phyloP scores from a whole-genome alignment of 2,329 filamentous ascomycete genomes.

The Penicillium olsonii region DNA sequence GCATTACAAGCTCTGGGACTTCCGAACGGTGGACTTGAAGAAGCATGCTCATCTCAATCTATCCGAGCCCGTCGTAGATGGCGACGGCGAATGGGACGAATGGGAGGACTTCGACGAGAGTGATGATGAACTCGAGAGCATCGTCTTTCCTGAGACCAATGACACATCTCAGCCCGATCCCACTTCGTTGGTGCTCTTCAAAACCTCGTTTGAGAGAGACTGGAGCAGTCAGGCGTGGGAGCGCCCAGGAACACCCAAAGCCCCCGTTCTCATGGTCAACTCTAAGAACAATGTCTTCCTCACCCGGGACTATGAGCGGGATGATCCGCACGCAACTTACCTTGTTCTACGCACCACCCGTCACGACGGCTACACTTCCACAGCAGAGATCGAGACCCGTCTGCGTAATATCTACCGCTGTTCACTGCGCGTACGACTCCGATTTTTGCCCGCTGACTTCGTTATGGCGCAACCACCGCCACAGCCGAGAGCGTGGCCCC shows the following conservation, averaged over 20 bases:
- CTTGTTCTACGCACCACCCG: conserved; percentile 52
- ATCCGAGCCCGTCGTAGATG: conserved; percentile 14
- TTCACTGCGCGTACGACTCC: conserved; percentile 51
- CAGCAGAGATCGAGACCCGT: conserved; percentile 51
- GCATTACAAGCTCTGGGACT: conserved; percentile 55
- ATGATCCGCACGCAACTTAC: conserved; percentile 36
- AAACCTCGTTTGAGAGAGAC: conserved; percentile 36
- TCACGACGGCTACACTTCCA: conserved; percentile 46
- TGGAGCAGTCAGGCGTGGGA: conserved; percentile 51
- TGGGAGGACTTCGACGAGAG: conserved; percentile 5
- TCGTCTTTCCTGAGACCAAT: neutral
- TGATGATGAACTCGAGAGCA: conserved; percentile 14
- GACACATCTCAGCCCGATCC: conserved; percentile 5
- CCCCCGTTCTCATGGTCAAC: conserved; percentile 48
- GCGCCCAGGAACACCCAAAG: conserved; percentile 38
- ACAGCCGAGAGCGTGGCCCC: conserved; percentile 2
- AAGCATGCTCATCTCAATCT: conserved; percentile 23
- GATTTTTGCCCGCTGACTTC: conserved; percentile 36
- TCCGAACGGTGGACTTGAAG: conserved; percentile 44
- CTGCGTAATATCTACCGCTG: conserved; percentile 49
- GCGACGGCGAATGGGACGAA: conserved; percentile 18
- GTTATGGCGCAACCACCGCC: conserved; percentile 16
- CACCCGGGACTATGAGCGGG: conserved; percentile 25
- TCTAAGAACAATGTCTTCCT: conserved; percentile 52
- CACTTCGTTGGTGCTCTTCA: conserved; percentile 33